Base-by-base conservation (phyloP, 139 green algal species). In the Tetradesmus lagerheimii region DNA sequence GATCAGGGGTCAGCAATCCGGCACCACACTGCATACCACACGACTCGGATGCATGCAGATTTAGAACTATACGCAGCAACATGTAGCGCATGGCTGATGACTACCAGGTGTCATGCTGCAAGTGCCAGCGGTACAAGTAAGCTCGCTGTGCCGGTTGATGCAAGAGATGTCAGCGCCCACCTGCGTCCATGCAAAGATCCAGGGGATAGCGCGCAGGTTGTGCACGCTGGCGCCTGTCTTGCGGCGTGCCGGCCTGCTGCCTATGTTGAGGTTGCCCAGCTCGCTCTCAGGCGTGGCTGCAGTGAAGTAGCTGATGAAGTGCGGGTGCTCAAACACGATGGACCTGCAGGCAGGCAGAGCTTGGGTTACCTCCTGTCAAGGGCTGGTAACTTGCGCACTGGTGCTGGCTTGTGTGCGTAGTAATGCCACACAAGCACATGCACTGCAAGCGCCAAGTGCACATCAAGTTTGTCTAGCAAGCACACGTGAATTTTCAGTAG, bases 101-200 rank as follows among this genome's bases (percentile, higher is more conserved):
- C 43, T 15, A 50, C 43, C 43, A 50, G 43, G 1, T 11, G 47
- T 62, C 1, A 1, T 62, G 47, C 47, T 62, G 47, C 47, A 18
- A 18, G 1, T 62, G 4, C 18, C 47, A 62, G 1, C 47, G 18
- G 47, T 14, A 62, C 47, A 62, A 62, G n/a, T n/a, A n/a, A n/a
- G n/a, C n/a, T n/a, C 20, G 47, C 47, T 14, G 47, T 62, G 47
- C 47, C 20, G 2, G 8, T 62, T 62, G 12, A 11, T 18, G 8
- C 47, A 62, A 50, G 6, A 5, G 9, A 47, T 12, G 43, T 27
- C 93, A 98, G 66, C 29, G 66, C 29, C 27, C 71, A 79, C 71
- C 71, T 79, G 97, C 5, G 98, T 99, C 98, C 98, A 99, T 31
- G 98, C 97, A 93, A 99, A 99, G 92, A 99, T 98, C 98, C 98